Base-by-base conservation (phyloP, 192 early-diverging fungal species). In the Phlyctochytrium bullatum region DNA sequence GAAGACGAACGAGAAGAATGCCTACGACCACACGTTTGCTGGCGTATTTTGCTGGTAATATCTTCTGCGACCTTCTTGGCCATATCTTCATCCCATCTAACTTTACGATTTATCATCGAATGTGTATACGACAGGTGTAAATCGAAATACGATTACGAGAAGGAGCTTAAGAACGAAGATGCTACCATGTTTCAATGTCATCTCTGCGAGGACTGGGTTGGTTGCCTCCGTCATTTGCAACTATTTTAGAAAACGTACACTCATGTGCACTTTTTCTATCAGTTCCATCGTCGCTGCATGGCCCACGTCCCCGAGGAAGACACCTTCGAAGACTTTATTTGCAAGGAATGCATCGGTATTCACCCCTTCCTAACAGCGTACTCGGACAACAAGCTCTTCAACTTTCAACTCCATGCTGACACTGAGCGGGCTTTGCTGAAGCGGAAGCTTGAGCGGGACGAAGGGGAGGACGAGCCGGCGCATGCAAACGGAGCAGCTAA, bases 111-210 rank as follows among this genome's bases (percentile, higher is more conserved):
- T n/a, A n/a, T n/a, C n/a, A n/a, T n/a, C n/a, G n/a, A n/a, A n/a
- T n/a, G n/a, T n/a, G n/a, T n/a, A n/a, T n/a, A n/a, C n/a, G n/a
- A n/a, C 6, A 47, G 40, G 40, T 98, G 95, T 75, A 77, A 93
- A 57, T 69, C 76, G 30, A 71, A 77, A 1, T 96, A 98, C 73
- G 88, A 93, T 61, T 24, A 64, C 35, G 69, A 63, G 3, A 59
- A 10, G 31, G 69, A 71, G 34, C 85, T 86, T 1, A 80, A 79
- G 20, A 85, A 69, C 30, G 93, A 94, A 61, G 78, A 88, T 23
- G 81, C 77, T 16, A 78, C 80, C 50, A 98, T 98, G 95, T 64
- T 87, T 10, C 88, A 96, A 79, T 98, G 95, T 65, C 74, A 86
- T 25, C 53, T 91, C 0, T 98, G 95, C 74, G 89, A 93, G 68